These are phyloP conservation scores for Fulvia fulva DNA, from an alignment of 2,329 filamentous ascomycete species.

Conservation along the genomic window DNA sequence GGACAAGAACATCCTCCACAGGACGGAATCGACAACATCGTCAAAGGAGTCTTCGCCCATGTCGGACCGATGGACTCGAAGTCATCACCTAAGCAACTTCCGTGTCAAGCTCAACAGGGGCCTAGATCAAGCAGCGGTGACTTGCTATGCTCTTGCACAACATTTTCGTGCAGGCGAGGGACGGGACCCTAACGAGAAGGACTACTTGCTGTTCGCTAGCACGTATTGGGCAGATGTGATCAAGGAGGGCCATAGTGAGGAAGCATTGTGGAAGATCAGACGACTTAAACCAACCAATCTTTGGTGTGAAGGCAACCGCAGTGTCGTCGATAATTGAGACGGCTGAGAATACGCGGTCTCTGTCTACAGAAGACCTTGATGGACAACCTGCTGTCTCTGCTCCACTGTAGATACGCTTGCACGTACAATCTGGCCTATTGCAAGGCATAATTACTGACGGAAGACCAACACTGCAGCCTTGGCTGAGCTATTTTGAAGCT, in stretches of 20 bases:
- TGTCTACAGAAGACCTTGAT: no score
- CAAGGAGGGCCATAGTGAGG: slow-evolving; percentile 12
- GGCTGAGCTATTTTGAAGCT: no score
- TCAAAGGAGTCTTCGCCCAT: slow-evolving; percentile 10
- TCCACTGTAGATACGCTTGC: no score
- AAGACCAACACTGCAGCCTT: no score
- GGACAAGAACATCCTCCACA: slow-evolving; percentile 22
- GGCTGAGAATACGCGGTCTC: no score
- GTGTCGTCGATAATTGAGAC: no score
- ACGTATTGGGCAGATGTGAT: slow-evolving; percentile 32
- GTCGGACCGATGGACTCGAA: slow-evolving; percentile 1
- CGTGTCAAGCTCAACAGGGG: slow-evolving; percentile 27
- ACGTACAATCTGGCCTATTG: no score
- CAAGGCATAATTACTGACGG: no score
- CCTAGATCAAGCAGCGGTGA: slow-evolving; percentile 31
- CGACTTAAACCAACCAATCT: no score
- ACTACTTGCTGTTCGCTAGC: slow-evolving; percentile 25
- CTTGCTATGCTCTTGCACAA: slow-evolving; percentile 15
- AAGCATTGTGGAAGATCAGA: slow-evolving; percentile 34
- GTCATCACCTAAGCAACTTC: slow-evolving; percentile 14
- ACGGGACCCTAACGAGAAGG: slow-evolving; percentile 17
- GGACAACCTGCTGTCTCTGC: no score
- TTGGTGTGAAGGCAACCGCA: no score
- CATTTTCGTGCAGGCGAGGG: slow-evolving; percentile 31
- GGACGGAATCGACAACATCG: slow-evolving; percentile 18